Evolutionary conservation across 208 protist species (phyloP), one percentile per base, ranked within the genome.

Genomic region (Acanthamoeba culbertsoni): DNA sequence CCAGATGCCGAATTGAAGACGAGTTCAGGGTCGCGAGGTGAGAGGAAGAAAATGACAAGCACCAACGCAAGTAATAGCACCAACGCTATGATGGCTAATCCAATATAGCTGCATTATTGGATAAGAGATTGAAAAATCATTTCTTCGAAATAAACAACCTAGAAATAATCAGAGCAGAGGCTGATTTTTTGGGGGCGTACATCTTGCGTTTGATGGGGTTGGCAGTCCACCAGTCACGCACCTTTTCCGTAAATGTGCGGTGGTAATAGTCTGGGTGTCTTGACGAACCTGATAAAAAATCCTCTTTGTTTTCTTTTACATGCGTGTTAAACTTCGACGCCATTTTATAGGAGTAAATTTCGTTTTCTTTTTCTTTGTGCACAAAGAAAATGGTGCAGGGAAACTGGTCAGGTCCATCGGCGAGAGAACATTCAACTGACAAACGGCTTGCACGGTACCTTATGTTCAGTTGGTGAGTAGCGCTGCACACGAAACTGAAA

Each of bases 21-120:
- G 71, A 82, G 71, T 26, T 82, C 42, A 31, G 71, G 71, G 71
- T 82, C 71, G 20, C 71, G 71, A 16, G 71, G 71, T 0, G 71
- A 82, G 71, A 82, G 71, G 71, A 82, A 82, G 71, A 53, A 82
- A 18, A 82, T 82, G 71, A 82, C 71, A 14, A 82, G 71, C 71
- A 82, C 71, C 40, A 82, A 35, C 71, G 35, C 28, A 0, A 82
- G 42, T 43, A 82, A 2, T n/a, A 82, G 20, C 71, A 82, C 40
- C 71, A 82, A 26, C 42, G n/a, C 1, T 16, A 26, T 53, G 2
- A 82, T 16, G 28, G 12, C 42, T 26, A 82, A 1, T 20, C 71
- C 35, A 4, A 82, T 7, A 31, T 82, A 82, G 23, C 71, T 82
- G 23, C 6, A 68, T 28, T 28, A 68, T 10, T 28, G 59, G 59